These are phyloP conservation scores for Suhomyces chickasaworum DNA, from an alignment of 1,139 yeast species.

Conservation along the genomic window DNA sequence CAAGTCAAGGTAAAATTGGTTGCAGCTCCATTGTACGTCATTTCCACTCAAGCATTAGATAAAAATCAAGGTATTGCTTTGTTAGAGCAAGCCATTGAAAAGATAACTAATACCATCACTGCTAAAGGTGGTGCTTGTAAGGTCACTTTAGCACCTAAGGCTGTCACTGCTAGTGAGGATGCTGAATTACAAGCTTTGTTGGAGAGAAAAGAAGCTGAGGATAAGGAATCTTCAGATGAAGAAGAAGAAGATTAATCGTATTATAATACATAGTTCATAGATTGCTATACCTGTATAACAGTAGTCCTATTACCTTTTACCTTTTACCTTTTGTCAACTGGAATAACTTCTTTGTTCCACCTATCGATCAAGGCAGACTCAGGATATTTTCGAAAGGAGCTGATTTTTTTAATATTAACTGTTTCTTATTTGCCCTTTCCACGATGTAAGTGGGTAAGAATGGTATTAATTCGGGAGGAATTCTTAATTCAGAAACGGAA, in stretches of 20 bases:
- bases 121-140: conserved; percentile 84
- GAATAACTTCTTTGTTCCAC: not conserved
- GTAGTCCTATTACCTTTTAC: not conserved
- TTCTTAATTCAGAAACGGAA: conserved; percentile 37
- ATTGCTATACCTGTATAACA: conserved; percentile 8
- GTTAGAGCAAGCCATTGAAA: conserved; percentile 76
- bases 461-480: conserved; percentile 39
- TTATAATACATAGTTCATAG: conserved; percentile 9
- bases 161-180: conserved; percentile 97
- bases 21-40: conserved; percentile 95
- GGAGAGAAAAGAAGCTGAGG: conserved; percentile 55
- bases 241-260: conserved; percentile 39
- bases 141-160: conserved; percentile 97
- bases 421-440: conserved; percentile 44
- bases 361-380: not conserved
- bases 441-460: conserved; percentile 43
- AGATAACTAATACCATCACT: conserved; percentile 68
- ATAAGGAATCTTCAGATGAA: conserved; percentile 46
- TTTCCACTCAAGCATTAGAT: conserved; percentile 91
- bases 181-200: conserved; percentile 95
- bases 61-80: conserved; percentile 83
- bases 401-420: conserved; percentile 33
- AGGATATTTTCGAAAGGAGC: conserved; percentile 19
- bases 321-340: not conserved
- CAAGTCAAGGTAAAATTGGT: conserved; percentile 90